phyloP scores from a whole-genome alignment of 192 early-diverging fungal genomes.

The Coemansia sp. region DNA sequence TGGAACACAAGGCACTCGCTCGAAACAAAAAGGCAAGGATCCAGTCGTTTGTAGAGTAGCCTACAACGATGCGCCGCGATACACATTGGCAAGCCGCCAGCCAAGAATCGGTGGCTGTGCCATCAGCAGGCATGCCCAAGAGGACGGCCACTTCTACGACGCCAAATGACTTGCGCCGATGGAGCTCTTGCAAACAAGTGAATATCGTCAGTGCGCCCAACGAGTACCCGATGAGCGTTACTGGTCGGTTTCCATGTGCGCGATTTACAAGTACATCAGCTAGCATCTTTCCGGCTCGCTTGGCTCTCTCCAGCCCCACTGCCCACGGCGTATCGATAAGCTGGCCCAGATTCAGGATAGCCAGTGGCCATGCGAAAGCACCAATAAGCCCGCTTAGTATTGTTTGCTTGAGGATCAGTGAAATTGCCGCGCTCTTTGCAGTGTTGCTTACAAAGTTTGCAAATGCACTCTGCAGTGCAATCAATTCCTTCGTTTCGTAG shows the following conservation, averaged over 20 bases:
- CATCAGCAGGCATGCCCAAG: slow-evolving; percentile 68
- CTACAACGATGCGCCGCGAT: slow-evolving; percentile 62
- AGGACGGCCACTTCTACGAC: slow-evolving; percentile 68
- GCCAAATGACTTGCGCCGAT: slow-evolving; percentile 47
- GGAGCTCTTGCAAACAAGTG: slow-evolving; percentile 67
- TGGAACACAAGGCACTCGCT: slow-evolving; percentile 47
- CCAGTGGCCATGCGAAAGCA: slow-evolving; percentile 50
- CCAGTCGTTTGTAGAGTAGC: slow-evolving; percentile 65
- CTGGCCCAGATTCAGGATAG: slow-evolving; percentile 47
- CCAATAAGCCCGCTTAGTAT: slow-evolving; percentile 35
- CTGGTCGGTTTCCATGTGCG: slow-evolving; percentile 63
- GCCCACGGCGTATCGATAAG: slow-evolving; percentile 75
- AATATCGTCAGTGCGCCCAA: slow-evolving; percentile 69
- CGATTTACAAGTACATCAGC: slow-evolving; percentile 46
- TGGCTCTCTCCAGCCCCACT: slow-evolving; percentile 62
- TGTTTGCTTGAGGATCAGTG: slow-evolving; percentile 52
- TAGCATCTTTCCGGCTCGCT: slow-evolving; percentile 61
- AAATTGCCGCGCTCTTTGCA: slow-evolving; percentile 44
- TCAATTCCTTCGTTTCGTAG: slow-evolving; percentile 52
- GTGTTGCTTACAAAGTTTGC: slow-evolving; percentile 36
- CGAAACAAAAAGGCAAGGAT: slow-evolving; percentile 69
- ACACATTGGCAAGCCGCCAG: slow-evolving; percentile 58
- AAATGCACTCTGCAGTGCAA: slow-evolving; percentile 47
- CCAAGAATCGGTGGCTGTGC: slow-evolving; percentile 58
- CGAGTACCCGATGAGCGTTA: slow-evolving; percentile 70